Evolutionary conservation across 1,284 basidiomycete species (phyloP).

Genomic region (Marasmius sp.): DNA sequence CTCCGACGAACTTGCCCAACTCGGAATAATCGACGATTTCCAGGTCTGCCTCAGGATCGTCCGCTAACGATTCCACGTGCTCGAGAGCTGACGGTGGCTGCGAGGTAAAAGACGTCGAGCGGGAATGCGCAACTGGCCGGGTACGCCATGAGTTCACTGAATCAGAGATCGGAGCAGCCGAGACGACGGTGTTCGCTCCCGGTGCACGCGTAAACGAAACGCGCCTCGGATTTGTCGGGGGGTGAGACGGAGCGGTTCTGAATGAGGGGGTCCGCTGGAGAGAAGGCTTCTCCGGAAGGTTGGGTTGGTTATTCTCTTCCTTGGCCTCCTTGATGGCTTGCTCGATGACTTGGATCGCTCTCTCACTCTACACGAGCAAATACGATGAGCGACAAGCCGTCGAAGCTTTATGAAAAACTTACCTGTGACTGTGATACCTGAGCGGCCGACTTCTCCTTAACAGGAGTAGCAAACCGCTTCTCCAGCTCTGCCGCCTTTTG

Average conservation of each 20-base stretch:
- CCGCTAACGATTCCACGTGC: constrained; percentile 46
- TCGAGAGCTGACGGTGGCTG: constrained; percentile 42
- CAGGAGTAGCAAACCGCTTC: constrained; percentile 59
- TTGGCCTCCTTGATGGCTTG: constrained; percentile 32
- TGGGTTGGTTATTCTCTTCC: constrained; percentile 7
- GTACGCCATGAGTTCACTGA: constrained; percentile 63
- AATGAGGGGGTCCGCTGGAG: constrained; percentile 33
- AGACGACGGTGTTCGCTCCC: constrained; percentile 4
- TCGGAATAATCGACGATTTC: constrained; percentile 80
- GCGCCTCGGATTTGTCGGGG: background rate
- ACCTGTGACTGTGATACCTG: background rate
- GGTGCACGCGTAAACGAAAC: constrained; percentile 1
- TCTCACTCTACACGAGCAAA: constrained; percentile 27
- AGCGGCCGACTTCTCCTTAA: constrained; percentile 32
- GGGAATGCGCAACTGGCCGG: constrained; percentile 17
- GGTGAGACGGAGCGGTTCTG: constrained; percentile 7
- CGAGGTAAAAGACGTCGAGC: constrained; percentile 30
- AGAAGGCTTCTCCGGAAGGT: constrained; percentile 11
- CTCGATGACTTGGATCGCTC: constrained; percentile 45
- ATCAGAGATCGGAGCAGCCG: constrained; percentile 29
- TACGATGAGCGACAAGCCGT: background rate
- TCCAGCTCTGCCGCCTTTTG: constrained; percentile 87
- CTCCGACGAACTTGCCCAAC: constrained; percentile 64
- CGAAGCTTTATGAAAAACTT: background rate
- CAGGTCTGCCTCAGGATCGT: constrained; percentile 55